Evolutionary conservation across 2,329 filamentous ascomycete genomes (phyloP).

Genomic region (Venturia aucupariae): DNA sequence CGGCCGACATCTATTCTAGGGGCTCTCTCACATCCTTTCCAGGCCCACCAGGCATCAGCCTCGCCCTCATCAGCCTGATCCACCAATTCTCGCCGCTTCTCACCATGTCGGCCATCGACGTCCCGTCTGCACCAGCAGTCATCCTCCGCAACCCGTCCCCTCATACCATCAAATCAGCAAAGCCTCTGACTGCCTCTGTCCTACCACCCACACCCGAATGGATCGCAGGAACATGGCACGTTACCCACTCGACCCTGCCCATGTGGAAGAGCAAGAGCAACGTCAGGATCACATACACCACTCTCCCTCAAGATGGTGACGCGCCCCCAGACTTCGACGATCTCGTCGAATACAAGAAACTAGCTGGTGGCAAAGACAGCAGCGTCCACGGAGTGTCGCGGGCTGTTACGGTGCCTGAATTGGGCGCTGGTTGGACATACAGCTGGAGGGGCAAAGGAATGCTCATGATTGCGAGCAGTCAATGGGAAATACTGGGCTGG

Average conservation of each 20-base stretch:
- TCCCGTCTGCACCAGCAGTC: neutral
- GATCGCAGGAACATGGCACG: constrained; percentile 16
- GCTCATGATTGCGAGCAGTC: constrained; percentile 60
- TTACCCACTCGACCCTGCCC: constrained; percentile 29
- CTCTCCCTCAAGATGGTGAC: constrained; percentile 44
- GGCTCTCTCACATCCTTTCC: too few relatives aligned
- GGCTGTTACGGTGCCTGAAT: constrained; percentile 25
- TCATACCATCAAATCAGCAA: constrained; percentile 8
- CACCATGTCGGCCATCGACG: neutral
- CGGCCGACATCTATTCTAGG: too few relatives aligned
- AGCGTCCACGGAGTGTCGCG: constrained; percentile 58
- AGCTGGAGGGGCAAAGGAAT: constrained; percentile 70
- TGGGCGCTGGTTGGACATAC: constrained; percentile 43
- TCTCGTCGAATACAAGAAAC: constrained; percentile 59
- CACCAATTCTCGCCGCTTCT: neutral
- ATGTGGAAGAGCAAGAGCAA: constrained; percentile 79
- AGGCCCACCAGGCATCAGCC: neutral
- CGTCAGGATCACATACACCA: constrained; percentile 67
- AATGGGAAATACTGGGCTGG: constrained; percentile 77
- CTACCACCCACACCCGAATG: constrained; percentile 16
- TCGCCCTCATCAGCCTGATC: neutral
- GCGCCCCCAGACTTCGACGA: constrained; percentile 50
- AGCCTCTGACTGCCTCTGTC: constrained; percentile 15
- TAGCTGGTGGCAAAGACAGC: constrained; percentile 43
- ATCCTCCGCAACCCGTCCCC: constrained; percentile 6